These are phyloP conservation scores for Lodderomyces orthopsilosis DNA, from an alignment of 1,139 yeast species.

Conservation along the genomic window DNA sequence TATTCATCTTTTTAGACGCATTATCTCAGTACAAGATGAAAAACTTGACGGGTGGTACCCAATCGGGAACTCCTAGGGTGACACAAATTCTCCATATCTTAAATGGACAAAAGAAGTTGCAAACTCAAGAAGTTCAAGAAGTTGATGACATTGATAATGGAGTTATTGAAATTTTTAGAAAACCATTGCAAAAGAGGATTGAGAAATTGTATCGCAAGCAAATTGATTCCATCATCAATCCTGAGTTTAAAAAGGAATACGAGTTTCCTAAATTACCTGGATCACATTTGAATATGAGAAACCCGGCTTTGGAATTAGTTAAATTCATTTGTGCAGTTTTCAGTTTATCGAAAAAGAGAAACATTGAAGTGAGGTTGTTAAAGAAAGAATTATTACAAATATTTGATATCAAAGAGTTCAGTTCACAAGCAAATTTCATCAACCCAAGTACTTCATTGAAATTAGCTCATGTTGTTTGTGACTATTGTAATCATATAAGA, in stretches of 20 bases:
- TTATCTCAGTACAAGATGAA: conserved; percentile 57
- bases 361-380: conserved; percentile 69
- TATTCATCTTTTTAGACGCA: conserved; percentile 70
- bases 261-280: conserved; percentile 75
- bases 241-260: conserved; percentile 62
- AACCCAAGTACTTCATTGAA: conserved; percentile 74
- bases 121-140: conserved; percentile 27
- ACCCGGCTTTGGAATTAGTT: conserved; percentile 78
- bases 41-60: conserved; percentile 32
- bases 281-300: conserved; percentile 54
- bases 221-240: conserved; percentile 67
- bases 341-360: conserved; percentile 60
- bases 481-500: conserved; percentile 67
- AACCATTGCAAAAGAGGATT: conserved; percentile 65
- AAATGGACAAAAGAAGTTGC: conserved; percentile 42
- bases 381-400: conserved; percentile 70
- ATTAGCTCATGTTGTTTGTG: conserved; percentile 72
- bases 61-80: conserved; percentile 51
- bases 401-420: conserved; percentile 82
- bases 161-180: conserved; percentile 53
- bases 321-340: conserved; percentile 75
- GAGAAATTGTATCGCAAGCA: conserved; percentile 66
- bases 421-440: conserved; percentile 67
- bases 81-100: conserved; percentile 64
- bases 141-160: conserved; percentile 32